Base-by-base conservation (phyloP, 2,329 filamentous ascomycete species). In the Ampelomyces quisqualis region DNA sequence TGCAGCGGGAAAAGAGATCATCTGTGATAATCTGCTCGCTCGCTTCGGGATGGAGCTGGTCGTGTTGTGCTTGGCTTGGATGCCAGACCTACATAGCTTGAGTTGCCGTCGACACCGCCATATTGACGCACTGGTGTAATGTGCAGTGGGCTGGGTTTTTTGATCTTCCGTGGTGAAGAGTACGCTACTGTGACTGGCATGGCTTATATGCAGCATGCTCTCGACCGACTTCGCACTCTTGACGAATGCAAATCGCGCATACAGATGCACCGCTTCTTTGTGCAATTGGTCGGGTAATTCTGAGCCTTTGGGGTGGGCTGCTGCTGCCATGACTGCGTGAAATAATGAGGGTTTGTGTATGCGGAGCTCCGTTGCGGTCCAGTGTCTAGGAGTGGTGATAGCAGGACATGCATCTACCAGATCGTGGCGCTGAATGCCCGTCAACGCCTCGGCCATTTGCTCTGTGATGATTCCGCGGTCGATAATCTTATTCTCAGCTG, bases 191-290 rank as follows among this genome's bases (percentile, higher is more conserved):
- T 65, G 1, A 67, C 54, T 6, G 65, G 43, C n/a, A 68, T 40
- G 7, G 64, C 64, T 41, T 68, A 64, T 5, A 68, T 58, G n/a
- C n/a, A n/a, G n/a, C n/a, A n/a, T n/a, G 32, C 58, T 57, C 38
- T 68, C 58, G n/a, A 68, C 42, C 1, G 60, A 61, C 40, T 67
- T 68, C 34, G 65, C 63, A n/a, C 63, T 63, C n/a, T 60, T 62
- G 26, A 68, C 59, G 36, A 68, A 67, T 2, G 62, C 47, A 4
- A 54, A 57, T 34, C 58, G 54, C 21, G 65, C 65, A 28, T 64
- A 67, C 4, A 65, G 48, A 30, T 60, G 55, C 2, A 66, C 49
- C 2, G 65, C 51, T 28, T 68, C 65, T 38, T 67, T 58, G n/a
- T 65, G 55, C 2, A 68, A 41, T 23, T 51, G 53, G 20, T 64